Conservation (phyloP, 345 rosid species). For the Hibiscus tridactylites region DNA sequence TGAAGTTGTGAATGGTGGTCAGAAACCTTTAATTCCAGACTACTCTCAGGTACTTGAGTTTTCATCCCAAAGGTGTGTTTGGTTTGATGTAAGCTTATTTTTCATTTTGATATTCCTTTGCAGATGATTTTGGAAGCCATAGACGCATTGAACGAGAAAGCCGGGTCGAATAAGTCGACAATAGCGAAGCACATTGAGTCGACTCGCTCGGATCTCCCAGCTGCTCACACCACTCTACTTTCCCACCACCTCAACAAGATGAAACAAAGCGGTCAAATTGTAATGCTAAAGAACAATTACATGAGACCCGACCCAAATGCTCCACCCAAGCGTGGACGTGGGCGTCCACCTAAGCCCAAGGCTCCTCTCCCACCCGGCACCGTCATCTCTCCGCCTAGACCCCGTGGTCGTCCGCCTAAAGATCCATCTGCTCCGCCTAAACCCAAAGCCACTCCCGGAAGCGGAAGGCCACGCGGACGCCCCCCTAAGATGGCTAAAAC, state of each 20-base stretch:
- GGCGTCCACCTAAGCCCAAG: slow-evolving; percentile 82
- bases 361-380: slow-evolving; percentile 18
- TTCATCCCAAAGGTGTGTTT: not conserved
- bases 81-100: not conserved
- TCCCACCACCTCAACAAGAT: slow-evolving; percentile 55
- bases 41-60: slow-evolving; percentile 19
- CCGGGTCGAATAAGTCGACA: slow-evolving; percentile 53
- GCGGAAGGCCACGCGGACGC: slow-evolving; percentile 56
- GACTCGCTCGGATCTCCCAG: slow-evolving; percentile 39
- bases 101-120: not conserved
- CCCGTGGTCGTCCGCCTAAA: slow-evolving; percentile 79
- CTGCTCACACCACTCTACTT: slow-evolving; percentile 53
- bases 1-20: not conserved
- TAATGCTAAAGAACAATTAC: slow-evolving; percentile 63
- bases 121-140: slow-evolving; percentile 79
- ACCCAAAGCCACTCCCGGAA: slow-evolving; percentile 16
- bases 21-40: not conserved
- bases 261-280: slow-evolving; percentile 58
- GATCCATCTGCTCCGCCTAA: slow-evolving; percentile 35
- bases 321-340: slow-evolving; percentile 85
- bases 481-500: slow-evolving; percentile 58
- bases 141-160: slow-evolving; percentile 42
- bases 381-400: slow-evolving; percentile 38
- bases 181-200: slow-evolving; percentile 65
- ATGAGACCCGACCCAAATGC: slow-evolving; percentile 65